Percentiles rank a stretch among this genome's conserved stretches.
phyloP scores from a whole-genome alignment of 306 rosid species.

The Leucaena leucocephala region DNA sequence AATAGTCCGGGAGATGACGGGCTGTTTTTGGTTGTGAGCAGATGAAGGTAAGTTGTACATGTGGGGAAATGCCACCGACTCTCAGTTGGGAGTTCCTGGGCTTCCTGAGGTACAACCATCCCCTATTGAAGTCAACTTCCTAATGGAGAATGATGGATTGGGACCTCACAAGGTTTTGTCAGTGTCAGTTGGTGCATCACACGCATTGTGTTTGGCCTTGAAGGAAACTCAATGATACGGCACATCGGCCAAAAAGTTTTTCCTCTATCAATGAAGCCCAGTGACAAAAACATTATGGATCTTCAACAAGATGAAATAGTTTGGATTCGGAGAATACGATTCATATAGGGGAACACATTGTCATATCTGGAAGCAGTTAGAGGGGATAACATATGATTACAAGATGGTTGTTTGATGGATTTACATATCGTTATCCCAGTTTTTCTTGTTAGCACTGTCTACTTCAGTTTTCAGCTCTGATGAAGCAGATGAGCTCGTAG shows the following conservation, averaged over 20 bases:
- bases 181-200: constrained; percentile 78
- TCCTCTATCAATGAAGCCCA: constrained; percentile 9
- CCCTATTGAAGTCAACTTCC: constrained; percentile 79
- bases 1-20: constrained; percentile 13
- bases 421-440: constrained; percentile 26
- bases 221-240: constrained; percentile 45
- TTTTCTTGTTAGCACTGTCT: not conserved
- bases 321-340: constrained; percentile 18
- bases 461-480: constrained; percentile 15
- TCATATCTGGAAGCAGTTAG: not conserved
- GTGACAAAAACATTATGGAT: constrained; percentile 10
- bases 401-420: constrained; percentile 26
- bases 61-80: constrained; percentile 87
- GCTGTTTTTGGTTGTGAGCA: constrained; percentile 42
- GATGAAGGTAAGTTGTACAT: constrained; percentile 79
- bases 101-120: constrained; percentile 65
- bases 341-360: not conserved
- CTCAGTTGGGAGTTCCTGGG: constrained; percentile 94
- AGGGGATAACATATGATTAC: constrained; percentile 6
- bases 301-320: constrained; percentile 21
- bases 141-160: constrained; percentile 77
- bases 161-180: constrained; percentile 76
- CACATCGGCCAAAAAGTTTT: constrained; percentile 18
- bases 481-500: not conserved
- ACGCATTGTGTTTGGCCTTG: constrained; percentile 77